Base-by-base conservation (phyloP, 371 early-diverging fungal genomes). In the Choanephora cucurbitarum region DNA sequence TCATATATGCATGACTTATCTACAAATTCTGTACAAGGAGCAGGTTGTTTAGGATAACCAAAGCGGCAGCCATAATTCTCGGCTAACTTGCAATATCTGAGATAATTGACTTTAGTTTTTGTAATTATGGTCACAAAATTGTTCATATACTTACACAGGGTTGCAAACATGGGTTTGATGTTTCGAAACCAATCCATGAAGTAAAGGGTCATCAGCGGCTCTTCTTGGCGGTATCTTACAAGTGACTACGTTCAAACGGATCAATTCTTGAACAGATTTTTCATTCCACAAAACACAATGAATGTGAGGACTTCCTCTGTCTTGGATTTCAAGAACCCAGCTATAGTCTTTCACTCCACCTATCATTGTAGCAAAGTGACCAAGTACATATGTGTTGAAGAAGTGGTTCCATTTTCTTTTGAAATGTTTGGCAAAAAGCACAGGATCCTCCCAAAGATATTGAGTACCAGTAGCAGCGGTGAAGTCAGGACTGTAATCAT, bases 231-330 rank as follows among this genome's bases (percentile, higher is more conserved):
- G n/a, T 13, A 14, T 3, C 18, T 21, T 14, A 19, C 43, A 43
- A 0, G 17, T 14, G 0, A 55, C n/a, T 1, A 23, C 9, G 1
- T 47, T 18, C 0, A 23, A 3, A 5, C 32, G 11, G 1, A 57
- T 50, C 0, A 57, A 19, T 13, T 50, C 17, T 3, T 57, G 19
- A 2, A 28, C 50, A 9, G 14, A 13, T 19, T 33, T 24, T 13
- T 34, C 24, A 11, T 50, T 57, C 57, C 57, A 57, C 1, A 57
- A 13, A 0, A 50, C 50, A 1, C 31, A 32, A 44, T 49, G 57
- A 5, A 41, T 49, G 33, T 56, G 57, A 5, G 57, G 49, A 15
- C 32, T 31, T 0, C 49, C 49, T n/a, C 44, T 23, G 14, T 28
- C 40, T 21, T 51, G 58, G 1, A 37, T n/a, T 15, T 57, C 58